Conservation (phyloP, 2,329 filamentous ascomycete genomes). For the Microdochium paspali region DNA sequence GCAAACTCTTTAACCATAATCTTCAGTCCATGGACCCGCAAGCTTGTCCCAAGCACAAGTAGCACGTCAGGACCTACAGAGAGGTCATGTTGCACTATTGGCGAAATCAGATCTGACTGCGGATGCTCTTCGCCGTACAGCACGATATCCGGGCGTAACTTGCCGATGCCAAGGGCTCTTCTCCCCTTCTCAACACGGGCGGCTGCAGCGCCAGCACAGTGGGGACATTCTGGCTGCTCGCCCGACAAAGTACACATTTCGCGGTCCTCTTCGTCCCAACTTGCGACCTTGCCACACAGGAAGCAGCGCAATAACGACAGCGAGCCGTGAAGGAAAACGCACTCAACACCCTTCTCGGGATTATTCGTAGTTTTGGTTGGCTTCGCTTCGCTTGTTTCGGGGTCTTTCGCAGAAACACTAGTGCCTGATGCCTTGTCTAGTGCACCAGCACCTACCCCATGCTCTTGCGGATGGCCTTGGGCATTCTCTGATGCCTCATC, state of each 20-base stretch:
- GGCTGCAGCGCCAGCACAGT: slow-evolving; percentile 52
- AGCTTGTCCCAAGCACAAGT: slow-evolving; percentile 61
- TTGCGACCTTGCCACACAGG: slow-evolving; percentile 44
- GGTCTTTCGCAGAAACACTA: too few species aligned
- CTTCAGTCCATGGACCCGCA: slow-evolving; percentile 63
- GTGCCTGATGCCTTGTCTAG: slow-evolving; percentile 6
- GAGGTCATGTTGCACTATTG: slow-evolving; percentile 59
- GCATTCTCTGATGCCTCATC: slow-evolving; percentile 6
- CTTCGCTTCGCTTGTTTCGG: slow-evolving; percentile 2
- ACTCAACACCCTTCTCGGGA: slow-evolving; percentile 42
- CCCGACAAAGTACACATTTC: slow-evolving; percentile 51
- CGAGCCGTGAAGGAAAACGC: slow-evolving; percentile 66
- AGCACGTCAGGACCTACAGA: slow-evolving; percentile 55
- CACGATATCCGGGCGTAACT: slow-evolving; percentile 63
- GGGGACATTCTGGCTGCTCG: slow-evolving; percentile 57
- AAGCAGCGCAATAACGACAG: slow-evolving; percentile 56
- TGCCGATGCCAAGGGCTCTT: slow-evolving; percentile 56
- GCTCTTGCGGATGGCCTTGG: slow-evolving; percentile 9
- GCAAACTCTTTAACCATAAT: slow-evolving; percentile 63
- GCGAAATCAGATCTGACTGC: slow-evolving; percentile 56
- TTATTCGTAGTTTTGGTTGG: slow-evolving; percentile 9
- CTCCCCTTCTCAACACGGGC: slow-evolving; percentile 57
- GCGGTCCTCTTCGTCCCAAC: slow-evolving; percentile 49
- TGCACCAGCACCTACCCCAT: slow-evolving; percentile 8
- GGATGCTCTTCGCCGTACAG: slow-evolving; percentile 68